Base-by-base conservation (phyloP, 73 alveolate species). In the Symbiodinium pilosum region DNA sequence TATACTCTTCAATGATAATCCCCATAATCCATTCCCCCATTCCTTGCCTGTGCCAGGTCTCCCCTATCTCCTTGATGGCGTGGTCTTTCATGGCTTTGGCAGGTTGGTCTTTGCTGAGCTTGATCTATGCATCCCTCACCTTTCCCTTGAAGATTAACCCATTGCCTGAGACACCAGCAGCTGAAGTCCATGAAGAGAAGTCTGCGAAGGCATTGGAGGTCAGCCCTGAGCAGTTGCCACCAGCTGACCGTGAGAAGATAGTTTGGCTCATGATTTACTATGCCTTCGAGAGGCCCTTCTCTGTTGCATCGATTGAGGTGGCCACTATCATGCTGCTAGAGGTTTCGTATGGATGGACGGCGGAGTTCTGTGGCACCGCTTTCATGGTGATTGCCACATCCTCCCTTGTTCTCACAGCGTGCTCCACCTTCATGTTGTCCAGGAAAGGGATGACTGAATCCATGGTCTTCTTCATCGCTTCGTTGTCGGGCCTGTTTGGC, bases 251-350 rank as follows among this genome's bases (percentile, higher is more conserved):
- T 56, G 75, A 56, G 75, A 87, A 83, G 94, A 83, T 87, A 28
- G 94, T 87, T 51, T 56, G 71, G 86, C 40, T 56, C 85, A 87
- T 87, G 94, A 52, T 87, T 4, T 87, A 52, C 86, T 87, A 87
- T 9, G 39, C 94, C 43, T 59, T 56, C 69, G 94, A 87, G 81
- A 81, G 94, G 68, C 94, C 94, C 43, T 87, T 87, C 86, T 87
- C 94, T 40, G 71, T 87, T 87, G 75, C 94, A 0, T 69, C 94
- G 86, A 87, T 87, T 40, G 94, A 87, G 94, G 94, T 87, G 71
- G 83, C 86, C 34, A 87, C 94, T 43, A 87, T 87, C 86, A 87
- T 87, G 94, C 94, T 87, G 36, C 43, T 87, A 39, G 94, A 87
- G 86, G 94, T 87, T 18, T 87, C 94, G 16, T 87, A 87, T 28